These are phyloP conservation scores for Flammula alnicola DNA, from an alignment of 1,284 basidiomycete species.

Conservation along the genomic window DNA sequence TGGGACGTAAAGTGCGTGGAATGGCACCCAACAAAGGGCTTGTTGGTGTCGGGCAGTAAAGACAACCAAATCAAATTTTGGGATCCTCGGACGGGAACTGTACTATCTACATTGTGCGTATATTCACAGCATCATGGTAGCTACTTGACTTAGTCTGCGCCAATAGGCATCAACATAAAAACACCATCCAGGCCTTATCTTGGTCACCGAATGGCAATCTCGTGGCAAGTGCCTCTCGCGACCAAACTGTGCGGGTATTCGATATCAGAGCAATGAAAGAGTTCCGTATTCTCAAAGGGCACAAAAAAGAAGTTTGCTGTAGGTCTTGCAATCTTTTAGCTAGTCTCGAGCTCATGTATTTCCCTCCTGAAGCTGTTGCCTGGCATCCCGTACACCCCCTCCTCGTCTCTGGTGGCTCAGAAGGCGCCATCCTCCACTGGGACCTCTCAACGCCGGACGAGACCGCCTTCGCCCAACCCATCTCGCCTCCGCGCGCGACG, in stretches of 20 bases:
- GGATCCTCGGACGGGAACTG: conserved; percentile 92
- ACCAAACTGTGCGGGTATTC: conserved; percentile 95
- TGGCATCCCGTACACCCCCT: conserved; percentile 97
- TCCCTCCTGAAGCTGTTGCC: conserved; percentile 65
- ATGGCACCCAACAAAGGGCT: conserved; percentile 97
- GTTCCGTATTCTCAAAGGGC: conserved; percentile 87
- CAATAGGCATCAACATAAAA: conserved; percentile 96
- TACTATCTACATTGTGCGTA: conserved; percentile 83
- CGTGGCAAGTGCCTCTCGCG: conserved; percentile 92
- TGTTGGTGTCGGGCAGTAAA: conserved; percentile 93
- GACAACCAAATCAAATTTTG: conserved; percentile 99
- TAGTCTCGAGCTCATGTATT: conserved; percentile 1
- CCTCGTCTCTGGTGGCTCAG: conserved; percentile 92
- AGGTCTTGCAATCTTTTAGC: conserved; percentile 38
- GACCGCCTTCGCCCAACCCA: conserved; percentile 36
- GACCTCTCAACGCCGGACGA: conserved; percentile 69
- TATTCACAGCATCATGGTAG: not conserved
- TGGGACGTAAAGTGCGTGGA: conserved; percentile 99
- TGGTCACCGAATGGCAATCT: conserved; percentile 96
- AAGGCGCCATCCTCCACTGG: conserved; percentile 94
- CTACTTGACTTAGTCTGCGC: conserved; percentile 8
- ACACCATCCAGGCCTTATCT: conserved; percentile 89
- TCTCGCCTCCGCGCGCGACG: conserved; percentile 71
- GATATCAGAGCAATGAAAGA: conserved; percentile 99
- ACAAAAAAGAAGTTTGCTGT: conserved; percentile 98